Percentiles rank a stretch among this genome's conserved stretches.
Conservation (phyloP, 257 asterid genomes). For the Solanum corneliomulleri region DNA sequence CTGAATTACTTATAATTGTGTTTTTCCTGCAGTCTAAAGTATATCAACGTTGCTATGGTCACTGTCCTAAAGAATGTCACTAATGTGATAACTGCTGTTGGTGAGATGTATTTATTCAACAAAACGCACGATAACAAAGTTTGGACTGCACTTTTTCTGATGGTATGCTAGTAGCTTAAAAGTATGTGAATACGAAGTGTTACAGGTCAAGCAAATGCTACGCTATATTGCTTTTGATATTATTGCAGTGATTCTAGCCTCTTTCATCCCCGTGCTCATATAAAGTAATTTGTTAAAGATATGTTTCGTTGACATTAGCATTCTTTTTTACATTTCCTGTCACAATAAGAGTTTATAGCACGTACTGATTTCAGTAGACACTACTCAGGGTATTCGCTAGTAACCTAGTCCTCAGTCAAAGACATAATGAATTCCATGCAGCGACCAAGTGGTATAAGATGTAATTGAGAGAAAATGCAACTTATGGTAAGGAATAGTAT, state of each 20-base stretch:
- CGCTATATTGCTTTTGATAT: neutral
- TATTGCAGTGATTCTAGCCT: neutral
- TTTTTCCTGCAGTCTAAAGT: slow-evolving; percentile 54
- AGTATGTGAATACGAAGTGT: neutral
- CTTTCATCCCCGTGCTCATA: neutral
- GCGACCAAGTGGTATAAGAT: neutral
- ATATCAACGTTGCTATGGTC: slow-evolving; percentile 96
- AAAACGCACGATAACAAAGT: slow-evolving; percentile 87
- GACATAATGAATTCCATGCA: neutral
- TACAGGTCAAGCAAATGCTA: neutral
- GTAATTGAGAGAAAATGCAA: neutral
- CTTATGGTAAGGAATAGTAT: neutral
- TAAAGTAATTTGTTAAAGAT: neutral
- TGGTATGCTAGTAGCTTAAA: slow-evolving; percentile 36
- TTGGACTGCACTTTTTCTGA: slow-evolving; percentile 94
- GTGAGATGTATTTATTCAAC: slow-evolving; percentile 88
- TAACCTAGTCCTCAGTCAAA: neutral
- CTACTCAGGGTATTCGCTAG: neutral
- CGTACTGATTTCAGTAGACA: neutral
- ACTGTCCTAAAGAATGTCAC: slow-evolving; percentile 98
- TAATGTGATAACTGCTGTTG: slow-evolving; percentile 92
- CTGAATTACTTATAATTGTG: neutral
- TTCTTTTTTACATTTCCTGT: neutral
- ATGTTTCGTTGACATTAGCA: neutral
- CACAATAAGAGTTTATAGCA: neutral